Evolutionary conservation across 108 stramenopile genomes (phyloP).

Genomic region (Nitzschia sp.): DNA sequence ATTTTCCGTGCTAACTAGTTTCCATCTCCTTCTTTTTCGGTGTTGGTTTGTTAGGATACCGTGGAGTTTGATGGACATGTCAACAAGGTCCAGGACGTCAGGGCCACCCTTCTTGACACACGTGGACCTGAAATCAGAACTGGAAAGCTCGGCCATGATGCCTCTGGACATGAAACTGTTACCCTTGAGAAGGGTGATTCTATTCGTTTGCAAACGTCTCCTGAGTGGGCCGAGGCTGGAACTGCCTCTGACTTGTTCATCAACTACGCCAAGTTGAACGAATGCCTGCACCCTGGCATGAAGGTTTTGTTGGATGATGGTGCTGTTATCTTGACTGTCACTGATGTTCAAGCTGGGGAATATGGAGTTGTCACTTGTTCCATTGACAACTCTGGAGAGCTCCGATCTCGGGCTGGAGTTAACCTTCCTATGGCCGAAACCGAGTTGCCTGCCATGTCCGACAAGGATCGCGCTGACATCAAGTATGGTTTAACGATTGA

Average conservation of each 20-base stretch:
- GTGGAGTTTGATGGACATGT: constrained; percentile 19
- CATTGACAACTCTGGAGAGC: constrained; percentile 78
- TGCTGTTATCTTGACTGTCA: constrained; percentile 83
- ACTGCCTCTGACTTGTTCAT: constrained; percentile 79
- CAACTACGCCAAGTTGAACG: constrained; percentile 64
- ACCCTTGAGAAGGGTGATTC: constrained; percentile 52
- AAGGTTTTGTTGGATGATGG: constrained; percentile 97
- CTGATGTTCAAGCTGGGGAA: constrained; percentile 48
- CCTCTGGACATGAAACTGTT: constrained; percentile 74
- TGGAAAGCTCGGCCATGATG: constrained; percentile 76
- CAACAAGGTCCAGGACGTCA: constrained; percentile 51
- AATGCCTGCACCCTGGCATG: constrained; percentile 72
- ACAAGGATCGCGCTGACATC: constrained; percentile 85
- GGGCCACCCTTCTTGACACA: constrained; percentile 88
- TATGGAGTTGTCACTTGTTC: constrained; percentile 62
- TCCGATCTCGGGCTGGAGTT: constrained; percentile 94
- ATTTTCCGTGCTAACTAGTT: background rate
- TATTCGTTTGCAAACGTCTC: constrained; percentile 64
- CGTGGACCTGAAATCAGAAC: constrained; percentile 94
- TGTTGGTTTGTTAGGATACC: constrained; percentile 32
- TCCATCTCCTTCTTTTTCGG: background rate
- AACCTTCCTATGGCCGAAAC: constrained; percentile 95
- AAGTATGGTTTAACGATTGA: constrained; percentile 86
- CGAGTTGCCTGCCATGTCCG: constrained; percentile 85
- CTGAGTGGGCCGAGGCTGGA: constrained; percentile 46